phyloP scores from a whole-genome alignment of 164 flowering plant species.

The Sedum album region DNA sequence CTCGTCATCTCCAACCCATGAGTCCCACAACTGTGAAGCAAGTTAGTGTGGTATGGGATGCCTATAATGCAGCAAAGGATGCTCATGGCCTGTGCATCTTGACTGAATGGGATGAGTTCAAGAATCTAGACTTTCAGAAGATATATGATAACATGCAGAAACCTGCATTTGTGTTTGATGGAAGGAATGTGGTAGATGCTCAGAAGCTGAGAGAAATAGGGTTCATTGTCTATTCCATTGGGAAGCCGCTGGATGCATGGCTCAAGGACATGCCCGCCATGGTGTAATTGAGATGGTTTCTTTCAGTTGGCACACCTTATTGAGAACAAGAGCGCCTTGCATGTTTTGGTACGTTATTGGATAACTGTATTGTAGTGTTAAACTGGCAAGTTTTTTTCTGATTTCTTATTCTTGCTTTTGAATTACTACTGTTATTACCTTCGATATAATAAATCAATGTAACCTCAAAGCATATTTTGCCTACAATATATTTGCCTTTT shows the following conservation, averaged over 20 bases:
- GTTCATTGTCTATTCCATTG: slow-evolving; percentile 70
- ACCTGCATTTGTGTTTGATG: slow-evolving; percentile 71
- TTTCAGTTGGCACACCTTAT: not conserved
- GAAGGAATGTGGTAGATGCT: slow-evolving; percentile 54
- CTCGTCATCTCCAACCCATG: slow-evolving; percentile 60
- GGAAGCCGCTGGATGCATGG: slow-evolving; percentile 79
- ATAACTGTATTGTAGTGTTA: not conserved
- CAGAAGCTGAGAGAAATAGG: slow-evolving; percentile 66
- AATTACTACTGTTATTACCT: not conserved
- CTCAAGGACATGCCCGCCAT: slow-evolving; percentile 83
- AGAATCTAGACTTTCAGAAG: slow-evolving; percentile 52
- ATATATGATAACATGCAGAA: slow-evolving; percentile 72
- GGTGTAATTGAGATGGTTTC: slow-evolving; percentile 26
- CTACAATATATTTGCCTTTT: not conserved
- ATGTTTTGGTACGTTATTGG: not conserved
- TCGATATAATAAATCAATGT: not conserved
- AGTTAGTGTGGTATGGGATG: slow-evolving; percentile 58
- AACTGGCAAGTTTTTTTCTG: slow-evolving; percentile 1
- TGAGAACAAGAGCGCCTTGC: not conserved
- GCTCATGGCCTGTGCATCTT: slow-evolving; percentile 71
- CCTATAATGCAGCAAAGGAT: slow-evolving; percentile 61
- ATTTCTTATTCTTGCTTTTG: slow-evolving; percentile 2
- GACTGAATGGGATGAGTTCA: slow-evolving; percentile 88
- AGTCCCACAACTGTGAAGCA: slow-evolving; percentile 57
- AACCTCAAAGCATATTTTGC: not conserved